Evolutionary conservation across 2,329 filamentous ascomycete genomes (phyloP).

Genomic region (Monosporascus sp.): DNA sequence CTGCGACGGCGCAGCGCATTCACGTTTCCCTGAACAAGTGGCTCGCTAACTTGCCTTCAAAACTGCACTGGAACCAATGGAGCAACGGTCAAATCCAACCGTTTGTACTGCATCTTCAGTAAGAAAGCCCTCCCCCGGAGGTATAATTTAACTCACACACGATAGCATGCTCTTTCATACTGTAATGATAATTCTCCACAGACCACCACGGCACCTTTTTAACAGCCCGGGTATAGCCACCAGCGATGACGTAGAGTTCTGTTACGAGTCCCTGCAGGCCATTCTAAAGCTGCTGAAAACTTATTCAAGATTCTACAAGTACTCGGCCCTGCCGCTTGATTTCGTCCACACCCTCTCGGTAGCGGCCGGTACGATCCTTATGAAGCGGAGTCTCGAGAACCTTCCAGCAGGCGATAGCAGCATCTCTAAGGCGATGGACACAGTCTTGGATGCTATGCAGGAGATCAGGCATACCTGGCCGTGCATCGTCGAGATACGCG

Average conservation of each 20-base stretch:
- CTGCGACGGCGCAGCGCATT: constrained; percentile 39
- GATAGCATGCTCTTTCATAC: constrained; percentile 44
- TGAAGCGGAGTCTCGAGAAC: constrained; percentile 38
- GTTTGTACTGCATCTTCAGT: constrained; percentile 43
- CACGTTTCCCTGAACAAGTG: constrained; percentile 43
- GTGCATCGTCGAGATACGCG: constrained; percentile 38
- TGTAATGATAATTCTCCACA: constrained; percentile 47
- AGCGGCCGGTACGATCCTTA: constrained; percentile 41
- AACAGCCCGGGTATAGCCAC: constrained; percentile 33
- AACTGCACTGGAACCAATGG: constrained; percentile 48
- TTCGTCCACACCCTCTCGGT: constrained; percentile 46
- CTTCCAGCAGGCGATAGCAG: constrained; percentile 36
- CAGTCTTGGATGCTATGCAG: constrained; percentile 44
- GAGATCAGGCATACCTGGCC: constrained; percentile 47
- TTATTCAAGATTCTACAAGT: constrained; percentile 40
- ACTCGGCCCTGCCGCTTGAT: constrained; percentile 39
- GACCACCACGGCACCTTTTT: constrained; percentile 40
- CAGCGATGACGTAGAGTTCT: constrained; percentile 44
- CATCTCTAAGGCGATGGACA: constrained; percentile 45
- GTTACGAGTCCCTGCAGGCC: constrained; percentile 43
- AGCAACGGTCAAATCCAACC: constrained; percentile 40
- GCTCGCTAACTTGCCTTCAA: constrained; percentile 40
- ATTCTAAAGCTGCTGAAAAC: constrained; percentile 40
- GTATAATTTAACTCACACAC: constrained; percentile 2
- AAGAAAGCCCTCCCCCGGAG: constrained; percentile 5